Base-by-base conservation (phyloP, 2,329 filamentous ascomycete genomes). In the Fusarium nanum region DNA sequence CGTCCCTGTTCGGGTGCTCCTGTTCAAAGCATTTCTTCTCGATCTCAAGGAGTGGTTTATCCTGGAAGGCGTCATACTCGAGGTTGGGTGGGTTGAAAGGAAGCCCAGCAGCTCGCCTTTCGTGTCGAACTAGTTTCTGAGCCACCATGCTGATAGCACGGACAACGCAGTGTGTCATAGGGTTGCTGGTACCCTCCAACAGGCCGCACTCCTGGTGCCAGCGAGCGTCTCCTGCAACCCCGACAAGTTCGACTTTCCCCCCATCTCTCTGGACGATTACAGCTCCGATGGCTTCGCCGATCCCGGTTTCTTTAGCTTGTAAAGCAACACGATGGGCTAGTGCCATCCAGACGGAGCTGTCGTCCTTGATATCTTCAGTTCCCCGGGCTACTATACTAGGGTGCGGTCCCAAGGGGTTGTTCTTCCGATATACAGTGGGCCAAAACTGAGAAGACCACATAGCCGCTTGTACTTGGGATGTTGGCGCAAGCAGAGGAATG, bases 391-490 rank as follows among this genome's bases (percentile, higher is more conserved):
- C 88, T 76, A 92, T 87, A 75, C 89, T 89, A 66, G 93, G 93
- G 76, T 97, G 93, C 20, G 93, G 93, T 6, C 93, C 93, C 63
- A 94, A 92, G 4, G 93, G 93, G 76, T 96, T 96, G 71, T 92
- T 94, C 82, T 94, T 94, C 69, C 93, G 91, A 81, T 96, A 97
- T 50, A 94, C 88, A 3, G 91, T 92, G 14, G 93, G 93, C 93
- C 93, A 97, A 78, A 93, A 95, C 72, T 90, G 86, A 34, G 87
- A 83, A 27, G 89, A 91, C 92, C 92, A 96, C 77, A 88, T 83
- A 27, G 87, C 87, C 11, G 93, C 92, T 78, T 95, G 92, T 41
- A 91, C 85, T 71, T 91, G 87, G 6, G 92, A 94, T 7, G 91
- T 93, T 3, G 93, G 93, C 25, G 92, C 86, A 46, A 93, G 82